phyloP scores from a whole-genome alignment of 1,139 yeast species.

The Entelexis paramagnoliae region DNA sequence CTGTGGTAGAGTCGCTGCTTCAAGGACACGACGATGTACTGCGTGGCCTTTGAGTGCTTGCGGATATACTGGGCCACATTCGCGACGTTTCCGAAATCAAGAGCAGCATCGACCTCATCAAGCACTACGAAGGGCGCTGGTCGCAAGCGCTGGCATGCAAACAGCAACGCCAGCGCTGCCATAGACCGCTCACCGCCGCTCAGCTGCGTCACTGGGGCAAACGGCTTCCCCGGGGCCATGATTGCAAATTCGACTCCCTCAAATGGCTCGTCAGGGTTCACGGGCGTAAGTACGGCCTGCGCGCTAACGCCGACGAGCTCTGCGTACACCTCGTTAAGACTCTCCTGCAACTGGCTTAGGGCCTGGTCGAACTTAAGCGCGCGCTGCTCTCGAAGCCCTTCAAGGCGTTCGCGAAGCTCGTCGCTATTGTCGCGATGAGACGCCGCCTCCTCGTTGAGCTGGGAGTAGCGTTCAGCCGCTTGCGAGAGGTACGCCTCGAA shows the following conservation, averaged over 20 bases:
- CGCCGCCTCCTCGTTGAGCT: constrained; percentile 7
- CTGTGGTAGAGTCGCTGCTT: constrained; percentile 79
- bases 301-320: constrained; percentile 47
- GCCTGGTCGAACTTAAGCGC: constrained; percentile 6
- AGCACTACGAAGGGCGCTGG: constrained; percentile 94
- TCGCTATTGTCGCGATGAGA: constrained; percentile 8
- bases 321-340: constrained; percentile 11
- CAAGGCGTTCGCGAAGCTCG: constrained; percentile 1
- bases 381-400: constrained; percentile 3
- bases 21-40: constrained; percentile 86
- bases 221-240: constrained; percentile 93
- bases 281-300: constrained; percentile 77
- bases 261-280: constrained; percentile 79
- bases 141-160: constrained; percentile 81
- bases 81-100: constrained; percentile 80
- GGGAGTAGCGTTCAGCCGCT: constrained; percentile 4
- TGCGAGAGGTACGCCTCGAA: constrained; percentile 2
- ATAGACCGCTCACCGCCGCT: constrained; percentile 97
- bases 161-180: constrained; percentile 86
- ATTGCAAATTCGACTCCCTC: constrained; percentile 85
- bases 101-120: constrained; percentile 96
- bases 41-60: constrained; percentile 66
- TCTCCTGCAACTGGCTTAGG: constrained; percentile 11
- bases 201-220: constrained; percentile 81
- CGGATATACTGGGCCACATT: constrained; percentile 76